Base-by-base conservation (phyloP, 176 grass and related monocot genomes). In the Alopecurus myosuroides region DNA sequence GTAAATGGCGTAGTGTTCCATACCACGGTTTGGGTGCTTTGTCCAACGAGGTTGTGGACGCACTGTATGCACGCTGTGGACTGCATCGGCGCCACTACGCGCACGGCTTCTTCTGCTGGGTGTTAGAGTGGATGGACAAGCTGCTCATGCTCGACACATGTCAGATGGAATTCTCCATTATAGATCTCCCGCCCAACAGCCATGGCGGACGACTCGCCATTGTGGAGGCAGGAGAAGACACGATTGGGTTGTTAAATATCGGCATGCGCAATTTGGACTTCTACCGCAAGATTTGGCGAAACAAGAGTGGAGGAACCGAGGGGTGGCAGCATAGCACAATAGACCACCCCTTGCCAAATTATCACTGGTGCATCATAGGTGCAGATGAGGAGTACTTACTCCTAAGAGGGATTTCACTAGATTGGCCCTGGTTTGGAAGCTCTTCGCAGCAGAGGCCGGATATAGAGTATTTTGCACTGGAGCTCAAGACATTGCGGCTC, bases 391-490 rank as follows among this genome's bases (percentile, higher is more conserved):
- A 48, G 57, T 75, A 82, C 29, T 69, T 82, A 8, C 61, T 87
- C 20, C 61, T 82, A 20, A 44, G 79, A 82, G 71, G 71, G 29
- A 61, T 41, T 41, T 58, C 36, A 11, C 33, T 57, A 17, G 75
- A 57, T 42, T 73, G 70, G 70, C 70, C 70, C 51, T 22, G 75
- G 34, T 77, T 57, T n/a, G 20, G 50, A 57, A 77, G 51, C 75
- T 58, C 75, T 56, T 58, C 51, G 12, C 51, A 58, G 34, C 22
- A 58, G 51, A 77, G n/a, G 52, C 75, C 75, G 22, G 25, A 63
- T 36, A 62, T 62, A 55, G 77, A 69, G 42, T 87, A 82, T 75
- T 88, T 88, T 53, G 66, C 86, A 29, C 17, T 87, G 33, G 77
- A 87, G 33, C 29, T 81, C 10, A 29, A 87, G 58, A 25, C 70